Evolutionary conservation across 2,329 filamentous ascomycete species (phyloP).

Genomic region (Fusarium coicis): DNA sequence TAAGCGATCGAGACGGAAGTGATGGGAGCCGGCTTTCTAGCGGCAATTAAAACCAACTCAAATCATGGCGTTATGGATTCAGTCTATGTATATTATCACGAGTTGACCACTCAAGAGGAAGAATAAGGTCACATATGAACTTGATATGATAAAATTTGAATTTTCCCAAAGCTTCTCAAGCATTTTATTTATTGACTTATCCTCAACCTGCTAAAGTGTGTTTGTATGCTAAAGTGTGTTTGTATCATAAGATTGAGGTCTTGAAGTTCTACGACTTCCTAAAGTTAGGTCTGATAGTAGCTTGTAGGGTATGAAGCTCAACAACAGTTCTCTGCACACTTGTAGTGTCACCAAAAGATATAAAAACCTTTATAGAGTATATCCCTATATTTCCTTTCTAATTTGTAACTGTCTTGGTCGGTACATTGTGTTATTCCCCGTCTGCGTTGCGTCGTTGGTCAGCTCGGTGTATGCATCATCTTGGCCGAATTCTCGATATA

Average conservation of each 20-base stretch:
- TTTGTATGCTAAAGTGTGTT: not conserved
- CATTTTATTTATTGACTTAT: not conserved
- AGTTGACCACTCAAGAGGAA: not conserved
- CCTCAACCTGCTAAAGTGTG: not conserved
- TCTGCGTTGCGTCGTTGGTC: conserved; percentile 5
- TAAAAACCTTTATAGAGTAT: not conserved
- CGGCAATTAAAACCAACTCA: not conserved
- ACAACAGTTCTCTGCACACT: not conserved
- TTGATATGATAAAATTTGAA: not conserved
- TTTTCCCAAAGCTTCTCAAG: not conserved
- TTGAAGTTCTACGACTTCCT: not conserved
- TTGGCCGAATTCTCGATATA: conserved; percentile 2
- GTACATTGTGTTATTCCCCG: not conserved
- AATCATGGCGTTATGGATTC: conserved; percentile 21
- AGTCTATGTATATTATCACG: not conserved
- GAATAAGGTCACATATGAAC: not conserved
- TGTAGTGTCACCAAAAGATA: not conserved
- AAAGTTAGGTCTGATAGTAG: not conserved
- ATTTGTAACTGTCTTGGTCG: not conserved
- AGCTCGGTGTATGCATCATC: conserved; percentile 4
- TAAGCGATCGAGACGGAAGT: conserved; percentile 4
- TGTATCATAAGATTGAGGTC: not conserved
- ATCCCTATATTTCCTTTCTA: accelerated
- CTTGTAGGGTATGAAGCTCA: not conserved
- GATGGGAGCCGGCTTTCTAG: not conserved